Evolutionary conservation across 148 eudicot genomes (phyloP), one percentile per base, ranked within the genome.

Genomic region (Spergularia bocconei): DNA sequence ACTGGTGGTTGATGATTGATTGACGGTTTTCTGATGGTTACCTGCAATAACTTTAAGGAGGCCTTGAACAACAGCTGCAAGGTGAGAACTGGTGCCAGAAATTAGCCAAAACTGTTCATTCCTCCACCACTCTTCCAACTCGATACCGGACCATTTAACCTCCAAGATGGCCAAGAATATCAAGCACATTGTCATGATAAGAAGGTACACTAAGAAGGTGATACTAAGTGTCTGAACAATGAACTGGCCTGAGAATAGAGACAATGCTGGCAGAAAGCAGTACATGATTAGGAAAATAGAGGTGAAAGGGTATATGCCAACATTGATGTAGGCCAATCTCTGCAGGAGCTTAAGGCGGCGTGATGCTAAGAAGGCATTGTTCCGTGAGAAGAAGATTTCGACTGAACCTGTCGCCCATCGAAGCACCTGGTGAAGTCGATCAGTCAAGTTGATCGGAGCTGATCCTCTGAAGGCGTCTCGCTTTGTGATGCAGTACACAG

Each of bases 391-490:
- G 84, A 94, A 94, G 41, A 94, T 94, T 65, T 94, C 98, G 0
- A 94, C 98, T 0, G 97, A 94, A 0, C 98, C 98, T 0, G 97
- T 94, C 4, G 98, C 98, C 98, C 98, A 94, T 7, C 98, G 80
- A 8, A 94, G 93, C 72, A 94, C 98, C 58, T 94, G 98, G 77
- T 94, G 98, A n/a, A 94, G 95, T 58, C 97, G 59, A 33, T 94
- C 98, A 0, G 98, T 90, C 6, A 94, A 83, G 19, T 94, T 94
- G 50, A 94, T 94, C 0, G 98, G 98, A 59, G 98, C 98, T 0
- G 95, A 87, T 0, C 98, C 98, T 12, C 89, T 86, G 62, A 94
- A 94, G 19, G 98, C 95, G 23, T 94, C 98, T 11, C 97, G 86
- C 71, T 88, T 91, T 17, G 97, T 94, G 44, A 94, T 78, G 69